Percentiles rank a stretch among this genome's conserved stretches.
These are phyloP conservation scores for Dalbergia oliveri DNA, from an alignment of 306 rosid species.

Conservation along the genomic window DNA sequence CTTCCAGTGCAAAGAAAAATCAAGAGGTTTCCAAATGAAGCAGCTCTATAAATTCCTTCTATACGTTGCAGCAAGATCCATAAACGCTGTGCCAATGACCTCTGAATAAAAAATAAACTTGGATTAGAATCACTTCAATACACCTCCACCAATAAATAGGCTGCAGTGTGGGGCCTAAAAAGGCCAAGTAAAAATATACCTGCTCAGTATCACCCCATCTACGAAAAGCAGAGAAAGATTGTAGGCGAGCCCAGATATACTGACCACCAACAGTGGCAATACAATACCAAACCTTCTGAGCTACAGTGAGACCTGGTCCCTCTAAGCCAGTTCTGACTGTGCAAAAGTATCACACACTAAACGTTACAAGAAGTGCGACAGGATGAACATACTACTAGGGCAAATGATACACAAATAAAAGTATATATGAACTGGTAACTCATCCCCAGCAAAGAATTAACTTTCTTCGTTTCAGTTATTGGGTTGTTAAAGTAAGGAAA, in stretches of 20 bases:
- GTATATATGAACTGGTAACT: conserved; percentile 6
- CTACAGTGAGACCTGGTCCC: conserved; percentile 96
- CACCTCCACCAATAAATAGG: conserved; percentile 2
- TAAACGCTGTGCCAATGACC: conserved; percentile 81
- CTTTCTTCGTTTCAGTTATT: background rate
- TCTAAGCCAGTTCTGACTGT: conserved; percentile 96
- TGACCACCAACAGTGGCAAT: conserved; percentile 95
- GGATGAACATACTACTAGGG: conserved; percentile 3
- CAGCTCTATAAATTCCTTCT: conserved; percentile 95
- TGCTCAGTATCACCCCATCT: conserved; percentile 99
- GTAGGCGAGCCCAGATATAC: conserved; percentile 93
- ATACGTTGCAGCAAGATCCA: conserved; percentile 87
- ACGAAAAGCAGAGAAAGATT: conserved; percentile 97
- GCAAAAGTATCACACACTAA: conserved; percentile 44
- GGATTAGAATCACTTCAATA: conserved; percentile 39
- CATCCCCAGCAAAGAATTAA: background rate
- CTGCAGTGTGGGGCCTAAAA: conserved; percentile 23
- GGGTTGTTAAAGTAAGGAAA: conserved; percentile 28
- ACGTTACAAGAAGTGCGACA: background rate
- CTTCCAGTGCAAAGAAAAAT: conserved; percentile 97
- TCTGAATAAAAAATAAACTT: conserved; percentile 60
- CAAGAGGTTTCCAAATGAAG: conserved; percentile 92
- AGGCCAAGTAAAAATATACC: conserved; percentile 57
- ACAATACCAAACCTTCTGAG: conserved; percentile 95
- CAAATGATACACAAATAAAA: conserved; percentile 3